A percentile compares a stretch with the other conserved stretches of the same genome.
These are phyloP conservation scores for Fomes fomentarius DNA, from an alignment of 1,284 basidiomycete genomes.

Conservation along the genomic window DNA sequence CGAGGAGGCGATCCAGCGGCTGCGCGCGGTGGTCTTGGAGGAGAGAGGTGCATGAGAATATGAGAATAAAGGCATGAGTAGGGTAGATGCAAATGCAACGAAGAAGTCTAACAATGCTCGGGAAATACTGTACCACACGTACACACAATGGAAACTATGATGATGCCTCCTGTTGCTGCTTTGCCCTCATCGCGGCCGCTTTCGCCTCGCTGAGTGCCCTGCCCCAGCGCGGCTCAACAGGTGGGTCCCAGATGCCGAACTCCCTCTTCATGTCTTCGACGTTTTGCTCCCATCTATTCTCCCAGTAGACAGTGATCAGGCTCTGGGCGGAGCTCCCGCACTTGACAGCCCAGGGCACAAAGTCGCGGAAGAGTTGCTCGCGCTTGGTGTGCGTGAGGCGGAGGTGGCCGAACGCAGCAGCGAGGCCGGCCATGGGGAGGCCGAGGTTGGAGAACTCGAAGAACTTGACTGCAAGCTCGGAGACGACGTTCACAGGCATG, in stretches of 20 bases:
- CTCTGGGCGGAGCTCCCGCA: slow-evolving; percentile 77
- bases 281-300: slow-evolving; percentile 89
- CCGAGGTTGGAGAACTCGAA: slow-evolving; percentile 95
- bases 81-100: no score
- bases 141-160: background rate
- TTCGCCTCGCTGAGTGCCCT: slow-evolving; percentile 61
- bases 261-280: slow-evolving; percentile 81
- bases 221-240: slow-evolving; percentile 59
- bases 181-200: slow-evolving; percentile 38
- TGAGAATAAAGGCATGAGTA: no score
- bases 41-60: slow-evolving; percentile 20
- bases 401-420: slow-evolving; percentile 76
- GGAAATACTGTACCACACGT: background rate
- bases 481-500: slow-evolving; percentile 88
- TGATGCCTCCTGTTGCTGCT: slow-evolving; percentile 9
- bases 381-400: slow-evolving; percentile 62
- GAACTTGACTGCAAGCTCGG: slow-evolving; percentile 95
- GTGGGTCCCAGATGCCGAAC: slow-evolving; percentile 83
- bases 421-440: slow-evolving; percentile 87
- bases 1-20: slow-evolving; percentile 74
- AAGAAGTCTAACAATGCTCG: background rate
- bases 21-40: slow-evolving; percentile 65
- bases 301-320: slow-evolving; percentile 95
- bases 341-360: slow-evolving; percentile 88
- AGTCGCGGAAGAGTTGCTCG: slow-evolving; percentile 71